A percentile compares a stretch with the other conserved stretches of the same genome.
These are phyloP conservation scores for Cladosporium sp. DNA, from an alignment of 2,329 filamentous ascomycete genomes.

Conservation along the genomic window DNA sequence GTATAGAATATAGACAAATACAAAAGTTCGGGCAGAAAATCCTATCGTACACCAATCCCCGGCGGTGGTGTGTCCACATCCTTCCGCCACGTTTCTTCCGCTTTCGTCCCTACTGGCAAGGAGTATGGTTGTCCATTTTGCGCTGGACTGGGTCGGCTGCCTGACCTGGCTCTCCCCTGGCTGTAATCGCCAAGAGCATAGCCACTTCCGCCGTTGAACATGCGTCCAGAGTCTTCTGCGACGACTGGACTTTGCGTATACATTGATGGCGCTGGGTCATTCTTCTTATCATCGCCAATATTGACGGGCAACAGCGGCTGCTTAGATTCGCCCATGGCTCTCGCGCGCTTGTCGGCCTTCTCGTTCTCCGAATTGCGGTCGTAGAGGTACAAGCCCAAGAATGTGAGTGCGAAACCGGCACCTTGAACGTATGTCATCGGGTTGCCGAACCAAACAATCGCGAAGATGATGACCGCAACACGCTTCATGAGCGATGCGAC, in stretches of 20 bases:
- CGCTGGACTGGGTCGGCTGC: conserved; percentile 17
- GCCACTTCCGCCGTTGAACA: conserved; percentile 33
- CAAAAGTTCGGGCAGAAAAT: conserved; percentile 2
- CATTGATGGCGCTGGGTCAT: conserved; percentile 26
- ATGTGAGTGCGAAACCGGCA: conserved; percentile 83
- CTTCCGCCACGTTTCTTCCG: conserved; percentile 79
- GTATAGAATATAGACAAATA: neutral
- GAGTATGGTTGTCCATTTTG: conserved; percentile 19
- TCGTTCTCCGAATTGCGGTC: conserved; percentile 87
- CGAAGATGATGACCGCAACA: conserved; percentile 93
- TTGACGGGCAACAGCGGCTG: conserved; percentile 68
- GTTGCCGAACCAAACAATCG: conserved; percentile 94
- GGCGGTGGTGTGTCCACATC: conserved; percentile 38
- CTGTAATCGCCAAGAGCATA: conserved; percentile 34
- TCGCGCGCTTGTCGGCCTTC: conserved; percentile 80
- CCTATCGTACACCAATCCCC: conserved; percentile 19
- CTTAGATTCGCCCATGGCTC: conserved; percentile 60
- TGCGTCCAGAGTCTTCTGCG: conserved; percentile 22
- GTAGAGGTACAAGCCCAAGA: conserved; percentile 90
- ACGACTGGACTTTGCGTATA: conserved; percentile 29
- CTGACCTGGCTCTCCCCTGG: conserved; percentile 21
- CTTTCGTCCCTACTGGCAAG: conserved; percentile 77
- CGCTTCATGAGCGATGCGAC: conserved; percentile 95
- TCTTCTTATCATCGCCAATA: conserved; percentile 37
- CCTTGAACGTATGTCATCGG: conserved; percentile 81